Evolutionary conservation across 805 yeast genomes (phyloP).

Genomic region (Osmozyma mogii): DNA sequence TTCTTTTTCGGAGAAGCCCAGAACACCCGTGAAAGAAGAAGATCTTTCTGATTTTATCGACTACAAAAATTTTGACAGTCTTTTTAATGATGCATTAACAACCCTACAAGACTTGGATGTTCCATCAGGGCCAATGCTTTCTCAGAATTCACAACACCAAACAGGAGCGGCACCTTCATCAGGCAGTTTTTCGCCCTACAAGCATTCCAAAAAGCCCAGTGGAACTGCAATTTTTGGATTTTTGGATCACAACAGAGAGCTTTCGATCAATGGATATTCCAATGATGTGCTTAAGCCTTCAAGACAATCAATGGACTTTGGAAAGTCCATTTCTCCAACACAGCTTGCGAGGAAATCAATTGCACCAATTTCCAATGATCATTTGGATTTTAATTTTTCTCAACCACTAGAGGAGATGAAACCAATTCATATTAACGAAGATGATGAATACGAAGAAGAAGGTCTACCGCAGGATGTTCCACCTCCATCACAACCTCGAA

Average conservation of each 20-base stretch:
- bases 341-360: conserved; percentile 8
- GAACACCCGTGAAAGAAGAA: no score
- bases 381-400: conserved; percentile 13
- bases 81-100: conserved; percentile 48
- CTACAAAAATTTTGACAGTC: conserved; percentile 45
- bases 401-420: conserved; percentile 11
- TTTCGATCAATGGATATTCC: conserved; percentile 48
- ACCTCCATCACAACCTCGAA: no score
- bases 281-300: conserved; percentile 15
- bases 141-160: conserved; percentile 12
- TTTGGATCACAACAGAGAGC: conserved; percentile 51
- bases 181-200: conserved; percentile 8
- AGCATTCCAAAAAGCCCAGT: conserved; percentile 56
- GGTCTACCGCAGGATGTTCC: conserved; percentile 3
- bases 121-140: conserved; percentile 36
- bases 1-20: no score
- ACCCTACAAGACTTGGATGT: conserved; percentile 59
- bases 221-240: conserved; percentile 81
- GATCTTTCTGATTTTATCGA: conserved; percentile 29
- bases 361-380: conserved; percentile 7
- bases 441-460: conserved; percentile 16
- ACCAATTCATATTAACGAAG: conserved; percentile 20
- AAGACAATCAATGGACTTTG: conserved; percentile 17
- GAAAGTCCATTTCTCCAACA: conserved; percentile 24
- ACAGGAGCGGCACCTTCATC: conserved; percentile 8